Evolutionary conservation across 805 yeast species (phyloP).

Genomic region (Ogataea glucozyma): DNA sequence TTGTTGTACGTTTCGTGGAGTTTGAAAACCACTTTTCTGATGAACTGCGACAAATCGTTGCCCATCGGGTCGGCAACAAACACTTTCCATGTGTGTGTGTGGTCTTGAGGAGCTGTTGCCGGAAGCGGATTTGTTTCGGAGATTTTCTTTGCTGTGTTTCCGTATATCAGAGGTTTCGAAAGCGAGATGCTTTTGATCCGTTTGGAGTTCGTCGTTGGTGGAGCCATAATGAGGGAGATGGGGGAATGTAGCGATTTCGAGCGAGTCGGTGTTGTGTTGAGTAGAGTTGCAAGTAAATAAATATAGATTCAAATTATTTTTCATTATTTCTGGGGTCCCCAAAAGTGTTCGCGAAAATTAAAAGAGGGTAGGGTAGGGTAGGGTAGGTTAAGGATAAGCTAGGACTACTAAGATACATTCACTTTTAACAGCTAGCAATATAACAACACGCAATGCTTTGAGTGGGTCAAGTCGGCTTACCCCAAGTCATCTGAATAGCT

Average conservation of each 20-base stretch:
- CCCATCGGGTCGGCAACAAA: conserved; percentile 81
- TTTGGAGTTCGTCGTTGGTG: conserved; percentile 33
- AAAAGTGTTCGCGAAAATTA: too few relatives aligned
- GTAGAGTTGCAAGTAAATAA: too few relatives aligned
- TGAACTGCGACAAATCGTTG: conserved; percentile 75
- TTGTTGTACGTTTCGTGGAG: conserved; percentile 92
- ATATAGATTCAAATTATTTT: too few relatives aligned
- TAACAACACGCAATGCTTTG: too few relatives aligned
- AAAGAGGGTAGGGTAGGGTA: too few relatives aligned
- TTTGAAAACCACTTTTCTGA: conserved; percentile 90
- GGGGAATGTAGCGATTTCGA: neutral
- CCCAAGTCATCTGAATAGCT: too few relatives aligned
- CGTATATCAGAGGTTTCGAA: conserved; percentile 77
- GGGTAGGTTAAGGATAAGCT: too few relatives aligned
- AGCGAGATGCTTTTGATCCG: conserved; percentile 56
- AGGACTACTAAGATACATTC: too few relatives aligned
- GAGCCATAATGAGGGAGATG: conserved; percentile 29
- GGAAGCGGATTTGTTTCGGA: conserved; percentile 50
- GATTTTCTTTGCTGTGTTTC: conserved; percentile 75
- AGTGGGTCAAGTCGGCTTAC: too few relatives aligned
- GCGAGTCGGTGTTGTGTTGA: too few relatives aligned
- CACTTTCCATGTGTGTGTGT: conserved; percentile 95
- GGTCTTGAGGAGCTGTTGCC: conserved; percentile 74
- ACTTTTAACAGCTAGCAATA: too few relatives aligned
- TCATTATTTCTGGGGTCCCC: too few relatives aligned